Evolutionary conservation across 1,284 basidiomycete genomes (phyloP), one percentile per base, ranked within the genome.

Genomic region (Pseudozyma flocculosa): DNA sequence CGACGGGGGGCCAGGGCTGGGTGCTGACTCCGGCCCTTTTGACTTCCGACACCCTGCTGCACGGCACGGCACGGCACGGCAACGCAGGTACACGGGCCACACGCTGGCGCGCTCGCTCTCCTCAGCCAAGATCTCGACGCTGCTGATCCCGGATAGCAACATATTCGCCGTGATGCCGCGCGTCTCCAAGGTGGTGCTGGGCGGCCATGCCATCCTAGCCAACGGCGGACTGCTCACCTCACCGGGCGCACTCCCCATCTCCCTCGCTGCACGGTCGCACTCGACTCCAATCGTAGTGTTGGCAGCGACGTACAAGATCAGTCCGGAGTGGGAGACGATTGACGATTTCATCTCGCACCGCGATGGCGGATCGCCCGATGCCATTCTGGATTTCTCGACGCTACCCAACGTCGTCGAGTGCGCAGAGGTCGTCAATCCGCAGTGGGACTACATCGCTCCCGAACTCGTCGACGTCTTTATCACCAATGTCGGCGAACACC

Each of bases 101-200:
- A 84, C 86, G 54, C 88, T 94, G 85, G 92, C 92, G 4, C 59
- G 68, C 4, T 40, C 11, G 0, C 82, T 86, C 59, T 84, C 86
- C 3, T 83, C 92, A 24, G 88, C 90, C 2, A 87, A 89, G 50
- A 92, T 97, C 65, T 91, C 90, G 13, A 93, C 92, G 18, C 88
- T 97, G 76, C 87, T 98, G 46, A 88, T 98, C 41, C 93, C 94
- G 37, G 94, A 97, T 79, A 90, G 89, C 17, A 90, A 90, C 37
- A 88, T 97, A 76, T 95, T 90, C 78, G 91, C 92, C 14, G 85
- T 98, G 64, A 91, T 98, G 87, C 94, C 94, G 3, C 87, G 94
- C 58, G 90, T 96, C 48, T 95, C 92, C 80, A 98, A 98, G 81
- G 88, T 97, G 62, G 86, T 96, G 59, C 84, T 96, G 44, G 91